Evolutionary conservation across 192 early-diverging fungal species (phyloP), one percentile per base, ranked within the genome.

Genomic region (Backusella morwellensis): DNA sequence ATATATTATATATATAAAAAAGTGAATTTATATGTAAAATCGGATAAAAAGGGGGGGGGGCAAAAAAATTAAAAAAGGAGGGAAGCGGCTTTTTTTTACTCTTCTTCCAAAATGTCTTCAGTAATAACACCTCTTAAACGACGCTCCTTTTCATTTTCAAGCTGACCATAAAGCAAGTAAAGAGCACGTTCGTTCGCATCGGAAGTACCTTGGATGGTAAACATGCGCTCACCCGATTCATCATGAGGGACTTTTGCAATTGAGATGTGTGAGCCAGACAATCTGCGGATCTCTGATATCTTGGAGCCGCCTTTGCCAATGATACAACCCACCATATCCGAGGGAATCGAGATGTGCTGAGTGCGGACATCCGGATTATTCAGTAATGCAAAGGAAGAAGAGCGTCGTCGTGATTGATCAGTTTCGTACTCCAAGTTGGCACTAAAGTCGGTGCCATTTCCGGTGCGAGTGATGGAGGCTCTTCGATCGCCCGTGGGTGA

Each of bases 241-340:
- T 89, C 88, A 78, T 93, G 90, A 5, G 92, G 89, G 17, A 88
- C 89, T 85, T 93, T 93, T 67, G 93, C 94, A 80, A 99, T 97
- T 76, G 93, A 92, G 73, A 99, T 97, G 76, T 93, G 91, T 29
- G 92, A 91, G 72, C 93, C 93, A 8, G 93, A 94, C 9, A 92
- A 79, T 52, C 88, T 86, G 73, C 93, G 92, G 73, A 93, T 94
- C 85, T 94, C 93, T 21, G 92, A 88, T 73, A 94, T 92, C 74
- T 92, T 92, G 38, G 88, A 85, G n/a, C 95, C 96, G 34, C 88
- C 90, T 83, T 97, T 97, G 68, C 97, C 97, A 83, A 99, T 99
- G 79, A 99, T 95, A 77, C 95, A 95, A 26, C 97, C 97, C 44
- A 97, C 96, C 93, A 98, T 93, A 80, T 97, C 95, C 78, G 91